These are phyloP conservation scores for Podila minutissima DNA, from an alignment of 192 early-diverging fungal genomes.

Conservation along the genomic window DNA sequence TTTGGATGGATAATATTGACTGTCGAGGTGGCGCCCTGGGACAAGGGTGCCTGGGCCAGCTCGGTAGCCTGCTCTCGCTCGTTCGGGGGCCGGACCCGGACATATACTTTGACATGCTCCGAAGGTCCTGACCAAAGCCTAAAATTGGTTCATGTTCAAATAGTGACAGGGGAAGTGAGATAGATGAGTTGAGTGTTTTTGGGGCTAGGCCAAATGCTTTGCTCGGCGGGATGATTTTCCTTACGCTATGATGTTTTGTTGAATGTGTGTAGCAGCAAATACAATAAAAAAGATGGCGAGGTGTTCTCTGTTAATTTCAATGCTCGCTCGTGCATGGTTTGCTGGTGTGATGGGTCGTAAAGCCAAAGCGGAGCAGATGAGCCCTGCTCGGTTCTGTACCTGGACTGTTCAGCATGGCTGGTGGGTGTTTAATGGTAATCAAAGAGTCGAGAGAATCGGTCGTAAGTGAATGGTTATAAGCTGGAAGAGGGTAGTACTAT, in stretches of 20 bases:
- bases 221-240: neutral
- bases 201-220: neutral
- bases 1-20: conserved; percentile 23
- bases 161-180: too few species aligned
- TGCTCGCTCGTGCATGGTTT: too few species aligned
- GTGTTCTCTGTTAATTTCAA: too few species aligned
- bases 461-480: too few species aligned
- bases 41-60: neutral
- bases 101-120: conserved; percentile 52
- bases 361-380: too few species aligned
- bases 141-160: neutral
- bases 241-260: too few species aligned
- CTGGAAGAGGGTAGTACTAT: too few species aligned
- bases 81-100: conserved; percentile 40
- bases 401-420: neutral
- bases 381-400: neutral
- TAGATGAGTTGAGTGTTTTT: conserved; percentile 2
- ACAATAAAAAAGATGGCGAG: too few species aligned
- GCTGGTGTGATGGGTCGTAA: too few species aligned
- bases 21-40: conserved; percentile 3
- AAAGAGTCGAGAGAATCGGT: too few species aligned
- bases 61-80: conserved; percentile 37
- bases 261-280: too few species aligned
- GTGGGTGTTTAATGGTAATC: neutral
- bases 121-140: conserved; percentile 41